These are phyloP conservation scores for Psilocybe azurescens DNA, from an alignment of 768 basidiomycete species.

Conservation along the genomic window DNA sequence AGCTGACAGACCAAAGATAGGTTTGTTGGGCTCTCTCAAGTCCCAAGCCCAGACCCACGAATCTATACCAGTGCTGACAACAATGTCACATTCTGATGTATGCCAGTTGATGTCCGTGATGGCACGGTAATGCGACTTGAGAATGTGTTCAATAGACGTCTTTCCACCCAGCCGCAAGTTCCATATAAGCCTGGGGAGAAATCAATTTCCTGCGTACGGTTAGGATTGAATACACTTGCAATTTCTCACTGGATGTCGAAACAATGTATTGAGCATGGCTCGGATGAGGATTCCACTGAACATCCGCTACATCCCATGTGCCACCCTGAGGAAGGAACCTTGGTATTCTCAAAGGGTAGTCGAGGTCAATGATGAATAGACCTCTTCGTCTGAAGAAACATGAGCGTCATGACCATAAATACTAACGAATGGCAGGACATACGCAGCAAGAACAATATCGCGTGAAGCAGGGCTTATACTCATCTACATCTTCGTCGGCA, in stretches of 20 bases:
- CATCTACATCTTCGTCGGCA: conserved; percentile 58
- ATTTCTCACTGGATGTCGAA: conserved; percentile 87
- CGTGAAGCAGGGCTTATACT: conserved; percentile 88
- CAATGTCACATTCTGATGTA: conserved; percentile 79
- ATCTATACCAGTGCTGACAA: conserved; percentile 92
- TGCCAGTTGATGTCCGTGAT: conserved; percentile 99
- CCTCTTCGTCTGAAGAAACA: conserved; percentile 69
- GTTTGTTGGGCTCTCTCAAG: conserved; percentile 69
- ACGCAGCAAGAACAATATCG: conserved; percentile 92
- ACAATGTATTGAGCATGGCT: conserved; percentile 80
- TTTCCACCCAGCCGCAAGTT: conserved; percentile 79
- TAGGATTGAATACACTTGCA: conserved; percentile 50
- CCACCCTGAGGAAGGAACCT: conserved; percentile 96
- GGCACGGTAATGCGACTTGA: conserved; percentile 91
- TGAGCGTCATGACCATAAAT: neutral
- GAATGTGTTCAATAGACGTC: conserved; percentile 82
- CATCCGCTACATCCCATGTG: conserved; percentile 94
- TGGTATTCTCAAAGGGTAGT: conserved; percentile 84
- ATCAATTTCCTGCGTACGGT: conserved; percentile 1
- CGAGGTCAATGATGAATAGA: conserved; percentile 93
- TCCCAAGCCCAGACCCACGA: conserved; percentile 98
- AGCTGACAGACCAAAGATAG: conserved; percentile 70
- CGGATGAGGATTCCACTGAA: conserved; percentile 91
- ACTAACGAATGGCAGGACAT: conserved; percentile 29
- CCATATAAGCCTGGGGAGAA: conserved; percentile 79